Evolutionary conservation across 2,329 filamentous ascomycete species (phyloP).

Genomic region (Leptoxyphium fumago): DNA sequence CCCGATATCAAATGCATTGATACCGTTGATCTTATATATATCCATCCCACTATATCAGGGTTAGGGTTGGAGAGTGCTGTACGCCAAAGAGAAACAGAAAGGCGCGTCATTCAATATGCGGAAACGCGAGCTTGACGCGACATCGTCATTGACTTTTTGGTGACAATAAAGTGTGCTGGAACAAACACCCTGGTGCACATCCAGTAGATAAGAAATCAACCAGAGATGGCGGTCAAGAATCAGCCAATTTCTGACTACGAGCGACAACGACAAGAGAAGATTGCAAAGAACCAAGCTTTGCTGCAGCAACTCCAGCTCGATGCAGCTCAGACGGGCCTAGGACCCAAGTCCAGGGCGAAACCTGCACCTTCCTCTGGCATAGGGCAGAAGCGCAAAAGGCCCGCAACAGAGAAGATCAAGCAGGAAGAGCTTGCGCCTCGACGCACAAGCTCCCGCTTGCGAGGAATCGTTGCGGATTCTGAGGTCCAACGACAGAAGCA

Average conservation of each 20-base stretch:
- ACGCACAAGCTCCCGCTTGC: slow-evolving; percentile 46
- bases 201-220: slow-evolving; percentile 3
- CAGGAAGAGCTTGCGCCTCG: slow-evolving; percentile 40
- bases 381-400: slow-evolving; percentile 25
- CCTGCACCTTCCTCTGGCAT: slow-evolving; percentile 28
- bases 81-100: not conserved
- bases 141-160: not conserved
- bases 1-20: too few relatives aligned
- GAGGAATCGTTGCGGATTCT: slow-evolving; percentile 49
- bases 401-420: slow-evolving; percentile 39
- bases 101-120: not conserved
- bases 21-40: too few relatives aligned
- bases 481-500: slow-evolving; percentile 55
- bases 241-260: slow-evolving; percentile 50
- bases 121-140: not conserved
- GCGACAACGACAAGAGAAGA: slow-evolving; percentile 69
- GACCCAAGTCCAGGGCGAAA: slow-evolving; percentile 38
- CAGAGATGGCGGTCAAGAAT: not conserved
- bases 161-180: not conserved
- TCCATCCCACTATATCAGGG: not conserved
- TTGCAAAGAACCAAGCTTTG: slow-evolving; percentile 70
- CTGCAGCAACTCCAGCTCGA: slow-evolving; percentile 60
- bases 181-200: not conserved
- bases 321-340: slow-evolving; percentile 54
- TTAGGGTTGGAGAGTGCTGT: not conserved